Conservation (phyloP, 2,329 filamentous ascomycete genomes). For the Ceratocystis papillata region DNA sequence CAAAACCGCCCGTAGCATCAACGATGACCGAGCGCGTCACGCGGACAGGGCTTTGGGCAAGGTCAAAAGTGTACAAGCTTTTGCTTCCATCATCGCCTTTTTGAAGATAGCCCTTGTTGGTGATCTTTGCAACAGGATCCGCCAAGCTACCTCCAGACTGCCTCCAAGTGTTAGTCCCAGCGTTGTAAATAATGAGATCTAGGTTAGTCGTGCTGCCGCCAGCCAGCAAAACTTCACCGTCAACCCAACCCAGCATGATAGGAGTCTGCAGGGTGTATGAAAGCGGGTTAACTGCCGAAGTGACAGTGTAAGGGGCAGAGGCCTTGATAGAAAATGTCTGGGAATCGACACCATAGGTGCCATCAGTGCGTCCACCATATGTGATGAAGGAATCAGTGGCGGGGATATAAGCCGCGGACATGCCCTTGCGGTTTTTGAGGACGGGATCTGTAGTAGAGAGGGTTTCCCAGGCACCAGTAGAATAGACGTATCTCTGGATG, state of each 20-base stretch:
- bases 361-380: conserved; percentile 64
- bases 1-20: conserved; percentile 47
- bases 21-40: conserved; percentile 61
- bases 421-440: conserved; percentile 59
- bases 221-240: conserved; percentile 59
- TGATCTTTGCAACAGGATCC: conserved; percentile 48
- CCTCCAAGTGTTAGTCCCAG: conserved; percentile 49
- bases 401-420: conserved; percentile 65
- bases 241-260: conserved; percentile 63
- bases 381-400: conserved; percentile 62
- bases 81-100: conserved; percentile 65
- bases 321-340: conserved; percentile 66
- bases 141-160: conserved; percentile 55
- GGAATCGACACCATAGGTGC: conserved; percentile 47
- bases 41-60: conserved; percentile 60
- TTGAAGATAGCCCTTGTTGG: conserved; percentile 54
- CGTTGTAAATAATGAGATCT: conserved; percentile 61
- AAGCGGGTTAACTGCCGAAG: conserved; percentile 28
- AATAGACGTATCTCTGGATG: conserved; percentile 56
- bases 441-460: conserved; percentile 39
- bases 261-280: conserved; percentile 36
- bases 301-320: conserved; percentile 52
- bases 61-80: conserved; percentile 67
- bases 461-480: conserved; percentile 44
- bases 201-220: conserved; percentile 55